Evolutionary conservation across 2,329 filamentous ascomycete species (phyloP).

Genomic region (Colletotrichum navitas): DNA sequence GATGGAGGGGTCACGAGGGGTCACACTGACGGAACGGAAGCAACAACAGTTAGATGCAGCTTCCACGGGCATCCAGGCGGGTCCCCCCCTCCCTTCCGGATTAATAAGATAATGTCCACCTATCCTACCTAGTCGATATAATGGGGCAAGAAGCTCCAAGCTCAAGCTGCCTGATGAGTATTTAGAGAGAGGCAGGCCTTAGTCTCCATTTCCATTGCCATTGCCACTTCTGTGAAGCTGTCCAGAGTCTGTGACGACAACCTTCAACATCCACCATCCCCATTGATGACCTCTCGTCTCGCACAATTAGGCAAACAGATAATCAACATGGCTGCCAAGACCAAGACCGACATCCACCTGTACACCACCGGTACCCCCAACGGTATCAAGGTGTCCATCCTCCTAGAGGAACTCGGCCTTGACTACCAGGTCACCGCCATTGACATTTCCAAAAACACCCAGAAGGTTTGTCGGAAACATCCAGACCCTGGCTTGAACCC

Average conservation of each 20-base stretch:
- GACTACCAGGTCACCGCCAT: conserved; percentile 81
- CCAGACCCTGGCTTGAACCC: neutral
- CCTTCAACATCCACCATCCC: neutral
- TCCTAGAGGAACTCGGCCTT: conserved; percentile 85
- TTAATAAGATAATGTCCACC: conserved; percentile 22
- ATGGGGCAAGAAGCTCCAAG: neutral
- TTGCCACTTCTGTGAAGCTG: neutral
- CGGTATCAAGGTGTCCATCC: conserved; percentile 89
- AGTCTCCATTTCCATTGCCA: conserved; percentile 3
- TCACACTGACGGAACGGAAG: conserved; percentile 37
- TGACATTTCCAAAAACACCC: conserved; percentile 74
- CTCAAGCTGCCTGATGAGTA: conserved; percentile 21
- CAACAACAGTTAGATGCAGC: conserved; percentile 1
- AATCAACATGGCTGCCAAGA: conserved; percentile 56
- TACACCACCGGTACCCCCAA: conserved; percentile 90
- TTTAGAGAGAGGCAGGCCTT: conserved; percentile 15
- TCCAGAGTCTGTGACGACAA: neutral
- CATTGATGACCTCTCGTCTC: conserved; percentile 33
- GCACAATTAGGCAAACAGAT: conserved; percentile 33
- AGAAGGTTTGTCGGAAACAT: conserved; percentile 37
- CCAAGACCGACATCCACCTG: conserved; percentile 76
- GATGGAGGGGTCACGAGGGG: conserved; percentile 14
- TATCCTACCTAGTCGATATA: neutral
- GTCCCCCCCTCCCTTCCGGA: conserved; percentile 1
- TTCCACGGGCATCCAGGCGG: conserved; percentile 19